Percentiles rank a stretch among this genome's conserved stretches.
Conservation (phyloP, 371 early-diverging fungal genomes). For the Dichotomocladium elegans region DNA sequence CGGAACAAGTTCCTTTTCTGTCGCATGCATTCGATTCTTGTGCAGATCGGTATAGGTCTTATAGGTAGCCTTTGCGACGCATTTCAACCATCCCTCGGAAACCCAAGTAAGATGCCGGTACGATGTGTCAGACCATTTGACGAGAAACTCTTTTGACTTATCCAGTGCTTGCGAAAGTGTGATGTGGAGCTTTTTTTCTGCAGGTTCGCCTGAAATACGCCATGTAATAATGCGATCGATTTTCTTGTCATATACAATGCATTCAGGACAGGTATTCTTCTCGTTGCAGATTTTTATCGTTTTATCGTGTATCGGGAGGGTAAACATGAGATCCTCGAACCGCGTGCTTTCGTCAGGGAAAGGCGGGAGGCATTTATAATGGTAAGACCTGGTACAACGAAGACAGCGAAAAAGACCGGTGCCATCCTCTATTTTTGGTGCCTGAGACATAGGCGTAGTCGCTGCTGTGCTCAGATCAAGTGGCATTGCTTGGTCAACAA, state of each 20-base stretch:
- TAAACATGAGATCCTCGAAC: background rate
- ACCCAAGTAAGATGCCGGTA: slow-evolving; percentile 62
- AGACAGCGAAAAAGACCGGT: slow-evolving; percentile 32
- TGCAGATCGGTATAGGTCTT: slow-evolving; percentile 18
- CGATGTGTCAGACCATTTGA: slow-evolving; percentile 56
- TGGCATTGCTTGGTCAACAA: too few species aligned
- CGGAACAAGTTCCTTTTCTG: slow-evolving; percentile 19
- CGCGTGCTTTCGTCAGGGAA: background rate
- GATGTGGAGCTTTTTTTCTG: background rate
- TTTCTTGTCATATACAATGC: slow-evolving; percentile 15
- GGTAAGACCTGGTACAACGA: slow-evolving; percentile 34
- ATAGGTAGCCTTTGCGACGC: slow-evolving; percentile 15
- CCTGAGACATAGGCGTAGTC: too few species aligned
- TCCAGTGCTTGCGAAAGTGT: background rate
- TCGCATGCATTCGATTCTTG: slow-evolving; percentile 10
- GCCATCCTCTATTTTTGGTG: too few species aligned
- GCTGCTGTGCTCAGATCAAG: too few species aligned
- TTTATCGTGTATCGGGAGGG: background rate
- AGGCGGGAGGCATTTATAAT: slow-evolving; percentile 21
- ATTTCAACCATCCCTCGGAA: slow-evolving; percentile 37
- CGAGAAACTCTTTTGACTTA: slow-evolving; percentile 13
- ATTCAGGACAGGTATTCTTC: slow-evolving; percentile 43
- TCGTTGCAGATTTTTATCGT: background rate
- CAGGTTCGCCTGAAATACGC: background rate
- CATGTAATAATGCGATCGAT: slow-evolving; percentile 8